A percentile compares a stretch with the other conserved stretches of the same genome.
Evolutionary conservation across 768 basidiomycete genomes (phyloP).

Genomic region (Suillus subaureus): DNA sequence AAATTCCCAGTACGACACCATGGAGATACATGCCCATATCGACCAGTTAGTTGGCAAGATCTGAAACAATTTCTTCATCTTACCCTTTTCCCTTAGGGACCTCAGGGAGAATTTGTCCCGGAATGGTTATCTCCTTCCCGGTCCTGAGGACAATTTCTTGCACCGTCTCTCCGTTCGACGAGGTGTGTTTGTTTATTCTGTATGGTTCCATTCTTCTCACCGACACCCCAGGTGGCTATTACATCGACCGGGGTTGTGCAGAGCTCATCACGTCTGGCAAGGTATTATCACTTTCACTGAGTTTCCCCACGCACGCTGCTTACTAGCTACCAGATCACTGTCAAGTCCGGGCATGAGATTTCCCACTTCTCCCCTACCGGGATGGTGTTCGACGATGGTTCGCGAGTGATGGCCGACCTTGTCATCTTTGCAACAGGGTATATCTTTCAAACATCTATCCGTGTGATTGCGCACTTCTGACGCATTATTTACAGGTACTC

Average conservation of each 20-base stretch:
- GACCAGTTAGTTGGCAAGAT: slow-evolving; percentile 7
- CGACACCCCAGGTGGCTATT: slow-evolving; percentile 3
- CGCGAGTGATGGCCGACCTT: slow-evolving; percentile 6
- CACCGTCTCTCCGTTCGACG: slow-evolving; percentile 12
- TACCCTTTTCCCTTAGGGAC: neutral
- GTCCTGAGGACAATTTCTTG: slow-evolving; percentile 3
- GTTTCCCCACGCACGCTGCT: neutral
- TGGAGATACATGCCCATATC: neutral
- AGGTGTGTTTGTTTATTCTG: neutral
- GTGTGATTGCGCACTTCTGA: neutral
- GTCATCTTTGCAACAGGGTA: slow-evolving; percentile 11
- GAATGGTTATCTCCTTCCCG: slow-evolving; percentile 9
- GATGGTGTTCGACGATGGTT: slow-evolving; percentile 9
- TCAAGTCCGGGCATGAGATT: slow-evolving; percentile 11
- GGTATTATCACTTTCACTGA: neutral
- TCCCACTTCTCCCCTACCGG: slow-evolving; percentile 6
- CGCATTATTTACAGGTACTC: neutral
- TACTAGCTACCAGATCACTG: slow-evolving; percentile 1
- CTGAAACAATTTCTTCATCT: neutral
- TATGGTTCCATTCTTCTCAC: neutral
- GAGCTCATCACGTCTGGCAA: slow-evolving; percentile 11
- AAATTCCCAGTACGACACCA: neutral
- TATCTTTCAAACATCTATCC: neutral
- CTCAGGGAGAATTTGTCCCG: slow-evolving; percentile 6
- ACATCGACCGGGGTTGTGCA: slow-evolving; percentile 11